Base-by-base conservation (phyloP, 2,329 filamentous ascomycete species). In the Aureobasidium uvarum region DNA sequence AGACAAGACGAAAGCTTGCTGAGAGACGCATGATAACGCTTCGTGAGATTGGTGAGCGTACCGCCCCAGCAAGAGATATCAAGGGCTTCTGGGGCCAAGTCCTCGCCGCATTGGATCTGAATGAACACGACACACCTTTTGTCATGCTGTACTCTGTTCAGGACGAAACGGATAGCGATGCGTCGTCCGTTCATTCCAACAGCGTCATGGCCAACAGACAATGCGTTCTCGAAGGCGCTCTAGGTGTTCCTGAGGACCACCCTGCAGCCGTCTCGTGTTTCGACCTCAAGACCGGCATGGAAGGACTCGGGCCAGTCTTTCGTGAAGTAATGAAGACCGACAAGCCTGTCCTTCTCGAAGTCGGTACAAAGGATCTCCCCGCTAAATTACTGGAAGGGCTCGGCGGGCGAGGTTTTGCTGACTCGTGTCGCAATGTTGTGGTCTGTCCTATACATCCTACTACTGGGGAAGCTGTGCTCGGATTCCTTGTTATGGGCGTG, bases 381-480 rank as follows among this genome's bases (percentile, higher is more conserved):
- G 73, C 77, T 11, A 78, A 83, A 31, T 79, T 94, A 54, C 81
- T 93, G 63, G 81, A 88, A 43, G 89, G 87, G 0, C 80, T 95
- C 25, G 77, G 87, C 62, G 89, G 85, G 83, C 81, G 88, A 70
- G 89, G 90, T 0, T 90, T 90, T 69, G 87, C 86, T 1, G 88
- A 92, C 68, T 81, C 86, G 5, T 90, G 88, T 66, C 83, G 82
- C 18, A 86, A 88, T 1, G 85, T 91, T 18, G 89, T 94, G 5
- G 83, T 94, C 1, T 91, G 91, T 71, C 90, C 91, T 0, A 88
- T 96, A 18, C 87, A 92, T 70, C 89, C 90, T 0, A 93, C 89
- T 0, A 90, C 86, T 2, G 87, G 86, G 3, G 89, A 92, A 64
- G 84, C 83, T 2, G 87, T 90, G 0, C 83, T 92, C 0, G 91